Evolutionary conservation across 139 green algal genomes (phyloP).

Genomic region (Tetraselmis chui): DNA sequence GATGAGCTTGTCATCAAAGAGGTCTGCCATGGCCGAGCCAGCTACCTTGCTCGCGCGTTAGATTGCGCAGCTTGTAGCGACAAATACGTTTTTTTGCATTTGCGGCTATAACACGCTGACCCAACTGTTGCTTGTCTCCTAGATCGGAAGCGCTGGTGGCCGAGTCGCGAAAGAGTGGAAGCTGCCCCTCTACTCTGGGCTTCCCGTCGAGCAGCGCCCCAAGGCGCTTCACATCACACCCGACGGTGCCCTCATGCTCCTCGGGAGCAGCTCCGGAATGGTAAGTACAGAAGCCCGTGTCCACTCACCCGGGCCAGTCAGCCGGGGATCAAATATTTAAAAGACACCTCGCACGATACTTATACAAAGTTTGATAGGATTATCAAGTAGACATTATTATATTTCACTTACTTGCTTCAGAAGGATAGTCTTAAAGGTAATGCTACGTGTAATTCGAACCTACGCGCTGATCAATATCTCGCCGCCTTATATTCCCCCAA

Average conservation of each 20-base stretch:
- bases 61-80: background rate
- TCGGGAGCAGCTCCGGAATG: background rate
- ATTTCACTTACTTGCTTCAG: background rate
- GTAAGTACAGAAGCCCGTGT: background rate
- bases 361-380: background rate
- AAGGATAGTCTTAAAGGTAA: too few species aligned
- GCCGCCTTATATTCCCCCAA: background rate
- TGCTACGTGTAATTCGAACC: too few species aligned
- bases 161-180: background rate
- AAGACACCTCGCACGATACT: background rate
- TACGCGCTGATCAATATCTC: background rate
- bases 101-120: too few species aligned
- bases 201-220: background rate
- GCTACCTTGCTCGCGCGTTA: too few species aligned
- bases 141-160: background rate
- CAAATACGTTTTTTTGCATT: background rate
- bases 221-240: background rate
- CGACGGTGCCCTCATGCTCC: background rate
- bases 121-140: too few species aligned
- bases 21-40: too few species aligned
- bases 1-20: background rate
- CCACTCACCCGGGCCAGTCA: background rate
- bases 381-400: background rate
- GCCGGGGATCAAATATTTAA: too few species aligned
- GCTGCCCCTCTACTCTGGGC: background rate